Evolutionary conservation across 192 early-diverging fungal species (phyloP).

Genomic region (Irineochytrium annulatum): DNA sequence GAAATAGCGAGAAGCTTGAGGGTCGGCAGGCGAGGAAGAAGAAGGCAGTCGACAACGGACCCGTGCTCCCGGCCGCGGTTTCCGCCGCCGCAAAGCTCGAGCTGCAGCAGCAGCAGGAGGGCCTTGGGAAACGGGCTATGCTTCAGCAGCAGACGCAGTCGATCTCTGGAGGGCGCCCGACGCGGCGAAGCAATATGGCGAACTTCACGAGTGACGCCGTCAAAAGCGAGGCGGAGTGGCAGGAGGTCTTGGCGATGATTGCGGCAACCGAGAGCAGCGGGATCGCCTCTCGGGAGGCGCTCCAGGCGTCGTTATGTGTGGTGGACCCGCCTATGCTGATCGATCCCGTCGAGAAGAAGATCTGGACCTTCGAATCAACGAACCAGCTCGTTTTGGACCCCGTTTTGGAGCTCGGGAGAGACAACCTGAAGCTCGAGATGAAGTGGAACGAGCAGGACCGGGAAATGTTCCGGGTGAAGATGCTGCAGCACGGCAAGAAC

Average conservation of each 20-base stretch:
- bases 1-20: too few species aligned
- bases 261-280: conserved; percentile 19
- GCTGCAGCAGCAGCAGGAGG: too few species aligned
- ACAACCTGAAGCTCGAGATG: conserved; percentile 27
- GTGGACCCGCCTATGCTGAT: conserved; percentile 33
- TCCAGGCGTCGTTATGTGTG: conserved; percentile 9
- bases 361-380: conserved; percentile 20
- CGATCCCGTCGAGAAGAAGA: conserved; percentile 15
- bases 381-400: conserved; percentile 43
- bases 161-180: neutral
- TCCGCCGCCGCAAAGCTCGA: neutral
- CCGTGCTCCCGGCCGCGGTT: neutral
- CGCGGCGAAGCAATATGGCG: neutral
- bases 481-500: conserved; percentile 41
- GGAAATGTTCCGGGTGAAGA: conserved; percentile 29
- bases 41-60: neutral
- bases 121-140: neutral
- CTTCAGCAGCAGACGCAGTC: conserved; percentile 1
- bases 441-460: conserved; percentile 40
- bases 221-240: conserved; percentile 46
- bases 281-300: conserved; percentile 12
- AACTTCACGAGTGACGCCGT: conserved; percentile 46
- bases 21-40: conserved; percentile 15
- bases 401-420: conserved; percentile 26
- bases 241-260: conserved; percentile 39